phyloP scores from a whole-genome alignment of 495 filamentous ascomycete species.

The Entonaema liquescens region DNA sequence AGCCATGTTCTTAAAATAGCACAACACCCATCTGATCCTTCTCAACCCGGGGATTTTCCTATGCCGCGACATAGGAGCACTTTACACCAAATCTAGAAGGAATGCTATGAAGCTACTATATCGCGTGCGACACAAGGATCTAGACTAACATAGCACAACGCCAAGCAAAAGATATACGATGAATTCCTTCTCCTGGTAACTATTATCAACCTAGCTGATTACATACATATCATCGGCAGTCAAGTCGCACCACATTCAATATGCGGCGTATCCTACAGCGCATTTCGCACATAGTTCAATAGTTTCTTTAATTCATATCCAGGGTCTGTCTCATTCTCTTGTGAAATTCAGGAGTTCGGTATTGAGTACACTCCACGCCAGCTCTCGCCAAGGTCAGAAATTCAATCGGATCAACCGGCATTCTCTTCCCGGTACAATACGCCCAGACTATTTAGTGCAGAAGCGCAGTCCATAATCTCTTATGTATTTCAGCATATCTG shows the following conservation, averaged over 20 bases:
- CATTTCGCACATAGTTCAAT: constrained; percentile 22
- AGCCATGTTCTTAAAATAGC: constrained; percentile 31
- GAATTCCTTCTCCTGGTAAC: not conserved
- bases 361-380: constrained; percentile 14
- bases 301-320: not conserved
- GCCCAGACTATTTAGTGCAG: constrained; percentile 4
- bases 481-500: not conserved
- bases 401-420: constrained; percentile 24
- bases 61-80: not conserved
- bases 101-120: not conserved
- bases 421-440: constrained; percentile 17
- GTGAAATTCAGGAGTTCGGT: constrained; percentile 14
- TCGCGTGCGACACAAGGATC: not conserved
- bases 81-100: not conserved
- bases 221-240: not conserved
- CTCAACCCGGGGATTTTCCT: not conserved
- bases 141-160: not conserved
- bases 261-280: not conserved
- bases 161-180: not conserved
- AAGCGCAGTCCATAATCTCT: too few relatives aligned
- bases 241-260: not conserved
- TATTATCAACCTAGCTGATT: not conserved
- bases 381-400: constrained; percentile 26
- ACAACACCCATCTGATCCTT: constrained; percentile 7
- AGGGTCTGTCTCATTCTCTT: constrained; percentile 7